phyloP scores from a whole-genome alignment of 768 basidiomycete genomes.

The Tulasnella sp. region DNA sequence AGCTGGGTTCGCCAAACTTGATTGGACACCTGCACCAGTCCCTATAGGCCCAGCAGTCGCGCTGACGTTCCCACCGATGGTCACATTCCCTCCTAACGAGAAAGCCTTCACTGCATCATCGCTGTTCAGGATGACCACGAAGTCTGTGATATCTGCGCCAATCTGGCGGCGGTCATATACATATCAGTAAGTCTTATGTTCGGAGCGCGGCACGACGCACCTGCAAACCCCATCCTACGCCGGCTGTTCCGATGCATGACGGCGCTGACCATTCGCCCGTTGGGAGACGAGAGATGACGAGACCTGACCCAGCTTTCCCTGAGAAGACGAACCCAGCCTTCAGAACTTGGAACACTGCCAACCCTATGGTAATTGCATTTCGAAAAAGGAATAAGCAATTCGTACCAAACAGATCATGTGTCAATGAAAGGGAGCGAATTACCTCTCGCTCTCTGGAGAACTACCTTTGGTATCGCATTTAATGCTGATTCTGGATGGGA shows the following conservation, averaged over 20 bases:
- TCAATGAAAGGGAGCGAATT: conserved; percentile 18
- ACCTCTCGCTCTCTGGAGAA: conserved; percentile 85
- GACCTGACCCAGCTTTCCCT: conserved; percentile 75
- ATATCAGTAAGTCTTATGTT: too few relatives aligned
- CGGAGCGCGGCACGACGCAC: too few relatives aligned
- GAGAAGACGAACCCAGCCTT: conserved; percentile 26
- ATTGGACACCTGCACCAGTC: conserved; percentile 82
- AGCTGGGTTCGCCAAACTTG: conserved; percentile 81
- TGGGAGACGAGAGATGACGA: conserved; percentile 84
- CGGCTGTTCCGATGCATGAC: conserved; percentile 92
- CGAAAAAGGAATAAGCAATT: neutral
- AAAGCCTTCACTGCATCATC: conserved; percentile 95
- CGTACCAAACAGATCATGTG: neutral
- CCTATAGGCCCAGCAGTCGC: conserved; percentile 89
- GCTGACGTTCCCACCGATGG: conserved; percentile 81
- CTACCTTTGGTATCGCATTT: conserved; percentile 87
- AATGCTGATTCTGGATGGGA: conserved; percentile 79
- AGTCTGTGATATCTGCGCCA: conserved; percentile 90
- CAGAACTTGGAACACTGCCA: conserved; percentile 89
- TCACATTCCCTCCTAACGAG: conserved; percentile 90
- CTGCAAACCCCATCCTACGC: conserved; percentile 91
- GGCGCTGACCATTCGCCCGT: conserved; percentile 97
- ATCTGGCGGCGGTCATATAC: too few relatives aligned
- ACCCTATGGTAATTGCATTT: conserved; percentile 39
- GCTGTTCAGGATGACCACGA: conserved; percentile 93